Conservation (phyloP, 2,329 filamentous ascomycete species). For the Zasmidium citrigriseum region DNA sequence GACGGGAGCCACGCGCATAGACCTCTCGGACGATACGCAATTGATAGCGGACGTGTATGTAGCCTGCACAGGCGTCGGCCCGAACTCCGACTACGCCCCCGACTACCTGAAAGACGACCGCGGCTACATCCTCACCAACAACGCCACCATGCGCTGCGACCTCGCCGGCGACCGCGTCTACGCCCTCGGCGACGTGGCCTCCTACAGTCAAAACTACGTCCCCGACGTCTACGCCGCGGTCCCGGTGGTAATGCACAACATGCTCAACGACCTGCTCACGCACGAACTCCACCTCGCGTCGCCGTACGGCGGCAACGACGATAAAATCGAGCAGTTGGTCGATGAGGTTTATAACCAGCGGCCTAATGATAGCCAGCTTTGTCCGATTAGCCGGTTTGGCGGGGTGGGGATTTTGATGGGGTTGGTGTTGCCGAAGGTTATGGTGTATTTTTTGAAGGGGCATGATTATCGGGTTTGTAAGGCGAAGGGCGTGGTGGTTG, state of each 20-base stretch:
- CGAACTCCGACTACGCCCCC: constrained; percentile 36
- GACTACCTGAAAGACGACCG: constrained; percentile 26
- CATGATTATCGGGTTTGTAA: constrained; percentile 25
- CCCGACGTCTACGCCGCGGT: constrained; percentile 39
- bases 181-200: constrained; percentile 39
- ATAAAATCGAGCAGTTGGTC: constrained; percentile 24
- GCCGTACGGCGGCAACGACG: constrained; percentile 28
- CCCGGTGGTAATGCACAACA: constrained; percentile 37
- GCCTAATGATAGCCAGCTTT: constrained; percentile 22
- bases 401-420: constrained; percentile 35
- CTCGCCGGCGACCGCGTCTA: constrained; percentile 35
- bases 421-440: constrained; percentile 26
- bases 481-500: constrained; percentile 5
- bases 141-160: constrained; percentile 32
- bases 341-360: constrained; percentile 26
- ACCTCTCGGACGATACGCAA: constrained; percentile 32
- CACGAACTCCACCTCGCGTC: constrained; percentile 30
- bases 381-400: constrained; percentile 35
- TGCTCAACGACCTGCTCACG: constrained; percentile 35
- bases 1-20: constrained; percentile 24
- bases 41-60: constrained; percentile 40
- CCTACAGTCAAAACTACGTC: constrained; percentile 35
- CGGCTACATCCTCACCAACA: constrained; percentile 32
- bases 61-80: constrained; percentile 35
- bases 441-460: constrained; percentile 35